These are phyloP conservation scores for Yamadazyma tumulicola DNA, from an alignment of 805 yeast genomes.

Conservation along the genomic window DNA sequence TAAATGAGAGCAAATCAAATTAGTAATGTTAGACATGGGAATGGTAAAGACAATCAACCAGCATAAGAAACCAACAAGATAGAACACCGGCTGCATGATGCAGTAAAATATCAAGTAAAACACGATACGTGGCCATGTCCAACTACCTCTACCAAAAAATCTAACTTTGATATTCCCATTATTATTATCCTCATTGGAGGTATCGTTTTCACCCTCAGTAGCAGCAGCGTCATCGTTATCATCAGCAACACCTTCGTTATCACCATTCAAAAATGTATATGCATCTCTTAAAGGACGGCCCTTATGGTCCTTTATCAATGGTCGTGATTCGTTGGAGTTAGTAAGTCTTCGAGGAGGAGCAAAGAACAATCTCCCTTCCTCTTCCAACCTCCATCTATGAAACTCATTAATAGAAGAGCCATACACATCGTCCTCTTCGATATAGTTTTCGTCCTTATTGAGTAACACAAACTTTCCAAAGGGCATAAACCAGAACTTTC, in stretches of 20 bases:
- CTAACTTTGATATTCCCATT: constrained; percentile 44
- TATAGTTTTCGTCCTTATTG: constrained; percentile 72
- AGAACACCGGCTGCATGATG: constrained; percentile 64
- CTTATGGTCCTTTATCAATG: constrained; percentile 39
- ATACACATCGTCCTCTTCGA: constrained; percentile 82
- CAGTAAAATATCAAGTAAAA: constrained; percentile 72
- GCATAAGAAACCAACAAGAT: constrained; percentile 52
- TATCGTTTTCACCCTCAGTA: constrained; percentile 11
- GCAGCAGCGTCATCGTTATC: constrained; percentile 6
- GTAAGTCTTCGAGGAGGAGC: constrained; percentile 56
- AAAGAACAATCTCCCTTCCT: constrained; percentile 76
- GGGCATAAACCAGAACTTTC: constrained; percentile 73
- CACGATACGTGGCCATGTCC: constrained; percentile 79
- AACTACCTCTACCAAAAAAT: constrained; percentile 85
- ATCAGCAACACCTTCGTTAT: constrained; percentile 22
- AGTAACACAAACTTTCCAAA: constrained; percentile 87
- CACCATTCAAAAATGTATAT: constrained; percentile 27
- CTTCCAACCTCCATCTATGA: constrained; percentile 79
- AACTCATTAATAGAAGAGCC: constrained; percentile 85
- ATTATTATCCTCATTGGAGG: constrained; percentile 16
- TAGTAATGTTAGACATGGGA: constrained; percentile 84
- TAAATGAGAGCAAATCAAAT: constrained; percentile 67
- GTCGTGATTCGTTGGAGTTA: constrained; percentile 29
- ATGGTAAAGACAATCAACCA: constrained; percentile 88
- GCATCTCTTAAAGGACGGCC: constrained; percentile 39